Evolutionary conservation across 2,329 filamentous ascomycete genomes (phyloP), one percentile per base, ranked within the genome.

Genomic region (Whalleya microplaca): DNA sequence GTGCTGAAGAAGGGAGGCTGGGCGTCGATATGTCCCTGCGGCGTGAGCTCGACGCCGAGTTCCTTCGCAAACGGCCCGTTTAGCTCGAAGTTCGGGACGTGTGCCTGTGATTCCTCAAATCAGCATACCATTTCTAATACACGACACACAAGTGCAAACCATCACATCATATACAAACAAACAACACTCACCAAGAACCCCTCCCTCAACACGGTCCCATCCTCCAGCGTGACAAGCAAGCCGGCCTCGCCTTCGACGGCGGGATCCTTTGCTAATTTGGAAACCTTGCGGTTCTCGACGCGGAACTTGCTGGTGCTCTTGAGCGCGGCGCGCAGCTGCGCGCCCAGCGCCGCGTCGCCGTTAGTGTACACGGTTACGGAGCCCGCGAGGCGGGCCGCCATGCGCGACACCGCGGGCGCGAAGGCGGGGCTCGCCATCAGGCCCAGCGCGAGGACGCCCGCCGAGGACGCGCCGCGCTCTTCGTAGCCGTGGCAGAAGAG

Each of bases 401-500:
- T 78, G 42, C 75, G 73, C 0, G 75, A 71, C 9, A 81, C 55
- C 54, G 79, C 75, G 0, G 72, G 56, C 6, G 77, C 71, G 46
- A 74, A 66, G 9, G 68, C 60, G 0, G 71, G 44, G 7, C 63
- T 64, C 3, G 67, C 69, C 14, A 74, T 45, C 44, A 71, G 61
- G 1, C 73, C 77, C 10, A 73, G 71, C 1, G 76, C 78, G 2
- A 85, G 73, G 3, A 84, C 64, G 0, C 80, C 81, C 0, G 75
- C 75, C 0, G 78, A 78, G 0, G 71, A 63, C 2, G 70, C 66
- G 1, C 80, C 81, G 14, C 78, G 75, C 48, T 86, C 80, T 59
- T 87, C 84, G 65, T 77, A 86, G 3, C 84, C 84, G 59, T 86
- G 77, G 67, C 83, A 87, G 63, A 81, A 84, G 1, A 86, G 75